Base-by-base conservation (phyloP, 2,329 filamentous ascomycete species). In the Aspergillus awamori region DNA sequence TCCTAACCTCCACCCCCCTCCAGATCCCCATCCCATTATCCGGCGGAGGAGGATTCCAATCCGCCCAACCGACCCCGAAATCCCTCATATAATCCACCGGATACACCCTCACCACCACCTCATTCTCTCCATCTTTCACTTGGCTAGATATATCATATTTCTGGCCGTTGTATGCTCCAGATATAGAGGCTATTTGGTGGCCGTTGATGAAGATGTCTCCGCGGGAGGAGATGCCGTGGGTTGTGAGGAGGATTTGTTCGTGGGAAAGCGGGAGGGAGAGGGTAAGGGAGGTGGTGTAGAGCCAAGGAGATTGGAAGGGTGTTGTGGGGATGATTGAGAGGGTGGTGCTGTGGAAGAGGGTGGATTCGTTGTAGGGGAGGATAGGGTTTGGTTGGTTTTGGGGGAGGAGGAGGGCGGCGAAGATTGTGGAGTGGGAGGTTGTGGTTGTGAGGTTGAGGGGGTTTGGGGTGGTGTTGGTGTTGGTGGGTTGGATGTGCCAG, bases 11-110 rank as follows among this genome's bases (percentile, higher is more conserved):
- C 1, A 89, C 76, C 45, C 87, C 77, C 5, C 87, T 79, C 87
- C 87, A 89, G 8, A 89, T 76, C 0, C 86, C 86, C 0, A 85
- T 87, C 2, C 86, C 86, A 51, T 88, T 87, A 68, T 89, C 86
- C 0, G 84, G 81, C 0, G 86, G 84, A 57, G 83, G 82, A 0
- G 85, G 85, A 58, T 87, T 87, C 86, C 86, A 88, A 66, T 88
- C 86, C 0, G 86, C 81, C 58, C 86, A 88, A 0, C 84, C 84
- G 8, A 87, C 73, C 0, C 82, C 85, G 56, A 89, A 81, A 62
- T 89, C 85, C 24, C 82, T 79, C 15, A 83, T 78, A 68, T 87
- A 88, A 63, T 86, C 78, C 0, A 86, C 87, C 0, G 86, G 86
- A 63, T 87, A 81, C 0, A 81, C 83, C 41, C 78, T 77, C 17